Conservation (phyloP, 2,329 filamentous ascomycete genomes). For the Juglanconis oblonga region DNA sequence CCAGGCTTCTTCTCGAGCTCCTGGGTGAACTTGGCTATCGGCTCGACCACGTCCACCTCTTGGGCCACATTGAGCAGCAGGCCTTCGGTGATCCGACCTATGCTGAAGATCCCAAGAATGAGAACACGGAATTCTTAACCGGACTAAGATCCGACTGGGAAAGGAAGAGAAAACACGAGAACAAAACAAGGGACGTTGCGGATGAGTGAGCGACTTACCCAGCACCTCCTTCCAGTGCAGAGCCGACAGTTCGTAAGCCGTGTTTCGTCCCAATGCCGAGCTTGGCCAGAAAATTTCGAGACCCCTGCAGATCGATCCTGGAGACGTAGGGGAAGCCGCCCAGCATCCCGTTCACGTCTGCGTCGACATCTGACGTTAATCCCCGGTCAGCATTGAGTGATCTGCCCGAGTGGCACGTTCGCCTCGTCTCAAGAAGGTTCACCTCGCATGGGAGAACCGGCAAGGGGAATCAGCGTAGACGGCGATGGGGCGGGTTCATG, state of each 20-base stretch:
- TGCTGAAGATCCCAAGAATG: slow-evolving; percentile 45
- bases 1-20: slow-evolving; percentile 56
- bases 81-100: slow-evolving; percentile 78
- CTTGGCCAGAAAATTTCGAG: slow-evolving; percentile 68
- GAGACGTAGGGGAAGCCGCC: slow-evolving; percentile 67
- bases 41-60: slow-evolving; percentile 80
- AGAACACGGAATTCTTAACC: not conserved
- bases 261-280: slow-evolving; percentile 46
- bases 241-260: slow-evolving; percentile 26
- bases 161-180: not conserved
- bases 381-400: slow-evolving; percentile 1
- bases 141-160: not conserved
- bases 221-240: slow-evolving; percentile 39
- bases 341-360: slow-evolving; percentile 69
- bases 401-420: no score
- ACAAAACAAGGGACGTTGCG: no score
- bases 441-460: no score
- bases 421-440: no score
- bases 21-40: slow-evolving; percentile 75
- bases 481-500: no score
- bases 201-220: slow-evolving; percentile 33
- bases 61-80: slow-evolving; percentile 70
- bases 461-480: no score
- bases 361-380: slow-evolving; percentile 25
- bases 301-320: slow-evolving; percentile 68